phyloP scores from a whole-genome alignment of 2,329 filamentous ascomycete genomes.

The Stachybotrys chartarum region DNA sequence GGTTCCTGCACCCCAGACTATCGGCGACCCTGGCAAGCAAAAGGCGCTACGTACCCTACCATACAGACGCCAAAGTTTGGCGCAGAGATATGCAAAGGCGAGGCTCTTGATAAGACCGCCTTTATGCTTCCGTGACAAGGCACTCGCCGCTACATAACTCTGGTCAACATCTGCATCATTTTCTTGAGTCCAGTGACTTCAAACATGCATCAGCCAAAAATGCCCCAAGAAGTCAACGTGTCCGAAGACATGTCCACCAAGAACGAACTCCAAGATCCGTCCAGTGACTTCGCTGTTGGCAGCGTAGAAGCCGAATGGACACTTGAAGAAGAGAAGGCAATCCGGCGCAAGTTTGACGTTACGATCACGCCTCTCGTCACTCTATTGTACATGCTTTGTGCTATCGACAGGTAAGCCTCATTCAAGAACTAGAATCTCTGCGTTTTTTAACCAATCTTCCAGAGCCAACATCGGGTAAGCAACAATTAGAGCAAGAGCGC shows the following conservation, averaged over 20 bases:
- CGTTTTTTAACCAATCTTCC: neutral
- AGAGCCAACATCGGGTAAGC: slow-evolving; percentile 20
- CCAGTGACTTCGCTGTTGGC: neutral
- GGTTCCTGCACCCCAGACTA: neutral
- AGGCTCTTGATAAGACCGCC: neutral
- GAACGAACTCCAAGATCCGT: neutral
- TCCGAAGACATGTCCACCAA: neutral
- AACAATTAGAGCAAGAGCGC: neutral
- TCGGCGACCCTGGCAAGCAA: neutral
- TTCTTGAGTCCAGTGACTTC: neutral
- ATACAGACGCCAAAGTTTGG: neutral
- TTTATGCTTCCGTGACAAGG: neutral
- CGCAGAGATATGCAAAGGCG: neutral
- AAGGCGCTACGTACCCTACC: neutral
- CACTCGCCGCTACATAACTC: neutral
- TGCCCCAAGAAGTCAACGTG: neutral
- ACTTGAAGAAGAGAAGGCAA: slow-evolving; percentile 37
- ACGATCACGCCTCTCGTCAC: slow-evolving; percentile 45
- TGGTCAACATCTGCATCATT: neutral
- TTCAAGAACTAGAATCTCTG: neutral
- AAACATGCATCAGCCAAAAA: neutral
- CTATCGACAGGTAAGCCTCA: slow-evolving; percentile 1
- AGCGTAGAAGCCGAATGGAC: slow-evolving; percentile 29
- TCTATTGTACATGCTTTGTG: slow-evolving; percentile 45
- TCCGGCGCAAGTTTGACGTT: slow-evolving; percentile 45